These are phyloP conservation scores for Metarhizium guizhouense DNA, from an alignment of 2,329 filamentous ascomycete species.

Conservation along the genomic window DNA sequence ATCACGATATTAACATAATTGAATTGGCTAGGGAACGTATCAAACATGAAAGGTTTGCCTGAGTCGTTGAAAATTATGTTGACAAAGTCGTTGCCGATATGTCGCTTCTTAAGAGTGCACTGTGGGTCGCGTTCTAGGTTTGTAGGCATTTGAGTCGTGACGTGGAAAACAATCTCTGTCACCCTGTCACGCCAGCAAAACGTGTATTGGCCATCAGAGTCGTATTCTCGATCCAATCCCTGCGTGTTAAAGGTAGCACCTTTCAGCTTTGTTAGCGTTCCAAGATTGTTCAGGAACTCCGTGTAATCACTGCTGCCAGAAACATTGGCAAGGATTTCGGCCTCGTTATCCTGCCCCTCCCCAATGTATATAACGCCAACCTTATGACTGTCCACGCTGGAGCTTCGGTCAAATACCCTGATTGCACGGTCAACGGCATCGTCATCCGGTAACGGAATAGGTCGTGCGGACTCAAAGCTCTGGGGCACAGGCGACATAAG, in stretches of 20 bases:
- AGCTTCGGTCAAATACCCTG: slow-evolving; percentile 72
- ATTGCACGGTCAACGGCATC: slow-evolving; percentile 68
- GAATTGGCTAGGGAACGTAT: slow-evolving; percentile 90
- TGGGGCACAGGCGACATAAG: slow-evolving; percentile 56
- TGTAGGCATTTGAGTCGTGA: slow-evolving; percentile 96
- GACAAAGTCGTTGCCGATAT: slow-evolving; percentile 96
- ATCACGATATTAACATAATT: slow-evolving; percentile 97
- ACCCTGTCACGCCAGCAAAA: slow-evolving; percentile 94
- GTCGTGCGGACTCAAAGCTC: slow-evolving; percentile 50
- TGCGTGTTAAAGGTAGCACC: slow-evolving; percentile 87
- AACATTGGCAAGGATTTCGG: slow-evolving; percentile 78
- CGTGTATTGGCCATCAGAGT: slow-evolving; percentile 77
- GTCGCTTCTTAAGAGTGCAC: slow-evolving; percentile 79
- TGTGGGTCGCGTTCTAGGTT: slow-evolving; percentile 66
- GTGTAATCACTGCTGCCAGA: slow-evolving; percentile 83
- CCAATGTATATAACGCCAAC: slow-evolving; percentile 91
- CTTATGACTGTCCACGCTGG: slow-evolving; percentile 91
- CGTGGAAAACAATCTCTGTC: slow-evolving; percentile 91
- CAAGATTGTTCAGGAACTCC: slow-evolving; percentile 72
- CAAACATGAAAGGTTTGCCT: slow-evolving; percentile 77
- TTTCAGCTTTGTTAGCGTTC: slow-evolving; percentile 71
- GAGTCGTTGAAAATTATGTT: slow-evolving; percentile 98
- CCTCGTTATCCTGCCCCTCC: slow-evolving; percentile 73
- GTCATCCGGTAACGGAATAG: slow-evolving; percentile 64
- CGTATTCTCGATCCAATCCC: slow-evolving; percentile 69